Percentiles rank a stretch among this genome's conserved stretches.
These are phyloP conservation scores for Jatropha curcas DNA, from an alignment of 345 rosid species.

Conservation along the genomic window DNA sequence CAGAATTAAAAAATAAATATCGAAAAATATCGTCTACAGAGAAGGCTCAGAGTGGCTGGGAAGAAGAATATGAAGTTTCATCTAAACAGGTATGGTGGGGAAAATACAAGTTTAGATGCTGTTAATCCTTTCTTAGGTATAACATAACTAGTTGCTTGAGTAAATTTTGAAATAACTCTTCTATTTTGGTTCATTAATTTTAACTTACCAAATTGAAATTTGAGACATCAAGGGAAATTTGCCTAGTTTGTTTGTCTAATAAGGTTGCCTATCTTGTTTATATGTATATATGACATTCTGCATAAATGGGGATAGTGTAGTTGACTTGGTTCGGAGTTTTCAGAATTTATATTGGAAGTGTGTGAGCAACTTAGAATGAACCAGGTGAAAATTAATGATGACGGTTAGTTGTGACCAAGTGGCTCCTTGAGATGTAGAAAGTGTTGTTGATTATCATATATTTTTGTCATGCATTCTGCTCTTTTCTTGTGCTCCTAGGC, in stretches of 20 bases:
- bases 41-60: constrained; percentile 85
- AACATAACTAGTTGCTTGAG: not conserved
- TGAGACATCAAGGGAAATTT: not conserved
- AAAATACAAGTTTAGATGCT: not conserved
- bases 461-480: not conserved
- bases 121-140: not conserved
- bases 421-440: not conserved
- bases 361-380: not conserved
- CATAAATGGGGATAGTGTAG: no score
- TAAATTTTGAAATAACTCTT: no score
- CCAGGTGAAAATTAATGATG: not conserved
- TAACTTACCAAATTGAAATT: not conserved
- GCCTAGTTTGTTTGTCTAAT: no score
- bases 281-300: no score
- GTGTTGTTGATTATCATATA: not conserved
- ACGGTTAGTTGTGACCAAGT: not conserved
- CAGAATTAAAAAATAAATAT: constrained; percentile 81
- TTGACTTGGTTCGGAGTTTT: no score
- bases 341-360: not conserved
- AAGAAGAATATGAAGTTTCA: constrained; percentile 90
- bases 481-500: not conserved
- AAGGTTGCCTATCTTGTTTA: no score
- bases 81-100: constrained; percentile 71
- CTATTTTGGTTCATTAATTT: no score
- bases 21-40: constrained; percentile 67